Conservation (phyloP, 306 rosid species). For the Vicia villosa region DNA sequence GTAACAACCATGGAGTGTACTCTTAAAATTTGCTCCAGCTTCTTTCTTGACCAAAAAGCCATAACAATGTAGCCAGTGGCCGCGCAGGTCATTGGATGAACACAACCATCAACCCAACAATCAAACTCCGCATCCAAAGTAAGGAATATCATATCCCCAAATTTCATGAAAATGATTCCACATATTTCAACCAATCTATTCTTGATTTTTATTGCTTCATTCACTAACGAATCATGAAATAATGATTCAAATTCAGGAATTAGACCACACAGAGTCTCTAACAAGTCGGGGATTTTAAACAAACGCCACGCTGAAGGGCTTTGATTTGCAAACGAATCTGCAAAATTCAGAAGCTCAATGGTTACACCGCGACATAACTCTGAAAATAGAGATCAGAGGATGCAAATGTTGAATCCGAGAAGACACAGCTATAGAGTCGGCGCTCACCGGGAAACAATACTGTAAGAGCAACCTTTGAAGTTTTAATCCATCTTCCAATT, state of each 20-base stretch:
- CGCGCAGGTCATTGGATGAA: background rate
- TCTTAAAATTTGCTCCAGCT: background rate
- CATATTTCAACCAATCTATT: slow-evolving; percentile 1
- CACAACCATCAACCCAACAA: no score
- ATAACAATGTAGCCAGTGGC: background rate
- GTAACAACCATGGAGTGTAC: slow-evolving; percentile 35
- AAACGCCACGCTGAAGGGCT: slow-evolving; percentile 57
- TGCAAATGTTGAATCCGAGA: slow-evolving; percentile 49
- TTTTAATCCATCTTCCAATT: background rate
- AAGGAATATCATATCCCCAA: slow-evolving; percentile 47
- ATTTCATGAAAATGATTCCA: background rate
- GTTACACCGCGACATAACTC: slow-evolving; percentile 63
- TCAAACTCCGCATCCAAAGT: no score
- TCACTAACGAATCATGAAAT: slow-evolving; percentile 49
- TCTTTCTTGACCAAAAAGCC: background rate
- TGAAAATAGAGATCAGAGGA: slow-evolving; percentile 58
- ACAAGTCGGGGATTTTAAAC: slow-evolving; percentile 52
- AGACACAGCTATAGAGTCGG: slow-evolving; percentile 62
- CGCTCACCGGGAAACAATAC: slow-evolving; percentile 72
- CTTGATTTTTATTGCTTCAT: background rate
- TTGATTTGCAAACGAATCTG: slow-evolving; percentile 51
- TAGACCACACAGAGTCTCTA: slow-evolving; percentile 51
- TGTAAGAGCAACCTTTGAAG: slow-evolving; percentile 37
- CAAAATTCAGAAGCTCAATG: slow-evolving; percentile 60
- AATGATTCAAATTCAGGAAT: slow-evolving; percentile 57